phyloP scores from a whole-genome alignment of 2,329 filamentous ascomycete genomes.

The Aspergillus amoenus region DNA sequence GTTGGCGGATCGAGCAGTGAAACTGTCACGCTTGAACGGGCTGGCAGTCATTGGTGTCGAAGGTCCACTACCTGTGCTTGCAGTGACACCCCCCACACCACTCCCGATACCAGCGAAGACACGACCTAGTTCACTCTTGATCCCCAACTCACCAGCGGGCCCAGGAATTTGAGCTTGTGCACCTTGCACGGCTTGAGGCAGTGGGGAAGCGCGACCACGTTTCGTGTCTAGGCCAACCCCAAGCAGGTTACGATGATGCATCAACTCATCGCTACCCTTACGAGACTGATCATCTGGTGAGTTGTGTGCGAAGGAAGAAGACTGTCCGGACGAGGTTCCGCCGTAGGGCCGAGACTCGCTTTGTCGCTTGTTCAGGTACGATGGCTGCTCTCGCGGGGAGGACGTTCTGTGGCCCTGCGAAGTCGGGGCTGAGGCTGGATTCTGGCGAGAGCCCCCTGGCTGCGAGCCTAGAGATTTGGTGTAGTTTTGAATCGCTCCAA shows the following conservation, averaged over 20 bases:
- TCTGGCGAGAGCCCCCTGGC: slow-evolving; percentile 33
- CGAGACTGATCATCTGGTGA: slow-evolving; percentile 41
- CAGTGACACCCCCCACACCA: slow-evolving; percentile 57
- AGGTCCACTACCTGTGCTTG: slow-evolving; percentile 50
- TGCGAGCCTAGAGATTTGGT: slow-evolving; percentile 44
- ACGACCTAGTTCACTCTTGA: slow-evolving; percentile 91
- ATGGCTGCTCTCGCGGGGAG: slow-evolving; percentile 34
- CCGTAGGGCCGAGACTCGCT: slow-evolving; percentile 35
- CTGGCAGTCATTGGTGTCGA: slow-evolving; percentile 56
- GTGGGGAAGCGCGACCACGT: slow-evolving; percentile 77
- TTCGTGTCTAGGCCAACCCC: slow-evolving; percentile 72
- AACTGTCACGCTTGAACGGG: slow-evolving; percentile 53
- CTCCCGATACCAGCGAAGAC: slow-evolving; percentile 93
- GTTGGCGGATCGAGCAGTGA: slow-evolving; percentile 42
- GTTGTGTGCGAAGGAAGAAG: slow-evolving; percentile 25
- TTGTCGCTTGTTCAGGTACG: slow-evolving; percentile 33
- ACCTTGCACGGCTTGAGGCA: slow-evolving; percentile 91
- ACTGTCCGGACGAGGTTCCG: slow-evolving; percentile 31
- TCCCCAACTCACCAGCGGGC: slow-evolving; percentile 78
- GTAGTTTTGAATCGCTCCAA: slow-evolving; percentile 43
- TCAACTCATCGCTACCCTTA: slow-evolving; percentile 55
- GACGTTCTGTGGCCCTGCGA: slow-evolving; percentile 34
- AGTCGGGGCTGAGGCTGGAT: slow-evolving; percentile 32
- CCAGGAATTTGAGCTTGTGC: slow-evolving; percentile 78
- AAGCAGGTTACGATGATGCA: slow-evolving; percentile 67